Base-by-base conservation (phyloP, 1,139 yeast genomes). In the Zygosaccharomyces pseudobailii region DNA sequence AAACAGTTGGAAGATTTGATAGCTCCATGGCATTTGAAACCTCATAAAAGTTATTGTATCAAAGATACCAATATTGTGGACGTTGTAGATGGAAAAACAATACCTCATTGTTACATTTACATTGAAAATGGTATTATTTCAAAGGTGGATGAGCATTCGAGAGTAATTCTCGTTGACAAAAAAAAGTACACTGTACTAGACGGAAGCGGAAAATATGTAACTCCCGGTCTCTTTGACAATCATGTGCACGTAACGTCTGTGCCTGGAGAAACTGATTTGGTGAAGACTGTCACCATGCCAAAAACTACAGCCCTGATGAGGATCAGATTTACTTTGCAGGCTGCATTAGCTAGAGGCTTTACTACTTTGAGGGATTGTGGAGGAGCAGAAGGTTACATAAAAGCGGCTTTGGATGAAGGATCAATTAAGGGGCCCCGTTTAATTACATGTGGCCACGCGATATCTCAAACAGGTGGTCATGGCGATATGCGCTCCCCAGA, bases 381-480 rank as follows among this genome's bases (percentile, higher is more conserved):
- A 1, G 49, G 49, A 20, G 47, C 45, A n/a, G 49, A 46, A 27
- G 42, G 49, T 5, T 46, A 43, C 44, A 33, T 46, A 5, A 46
- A 46, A 25, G 41, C 40, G 17, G 47, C 49, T 6, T 23, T 46
- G 1, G 24, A 43, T 2, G 49, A 46, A 24, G 48, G 48, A 36
- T 35, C 42, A 19, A 30, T 46, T 6, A 25, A 17, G 3, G 50
- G 50, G 1, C 48, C 50, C 7, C 39, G 50, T 5, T 10, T 47
- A 9, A 47, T 47, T 8, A 47, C 49, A 13, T 47, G 50, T 20
- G 50, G 48, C 4, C 50, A 45, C 23, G 50, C 50, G 2, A 44
- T 47, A 23, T 47, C 50, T 6, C 50, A 47, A 41, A 47, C 50
- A 17, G 50, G 50, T 21, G 50, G 50, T 3, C 50, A 47, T 32